Base-by-base conservation (phyloP, 352 stramenopile genomes). In the Phytophthora megakarya region DNA sequence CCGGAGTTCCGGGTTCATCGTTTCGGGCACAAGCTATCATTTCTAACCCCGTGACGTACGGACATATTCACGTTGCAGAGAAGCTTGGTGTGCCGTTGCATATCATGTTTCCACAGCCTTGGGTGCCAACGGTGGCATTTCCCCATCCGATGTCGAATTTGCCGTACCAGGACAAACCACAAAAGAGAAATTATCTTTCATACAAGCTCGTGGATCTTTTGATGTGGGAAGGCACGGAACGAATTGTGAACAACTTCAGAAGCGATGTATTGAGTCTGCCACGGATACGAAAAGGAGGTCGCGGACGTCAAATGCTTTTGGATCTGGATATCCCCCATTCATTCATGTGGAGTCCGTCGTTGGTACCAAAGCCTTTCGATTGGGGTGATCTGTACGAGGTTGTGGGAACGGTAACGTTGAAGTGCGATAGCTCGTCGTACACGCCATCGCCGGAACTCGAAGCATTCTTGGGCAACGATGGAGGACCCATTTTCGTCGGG, bases 71-170 rank as follows among this genome's bases (percentile, higher is more conserved):
- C 67, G 90, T 97, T 6, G 92, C 90, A 1, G 93, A 98, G 68
- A 84, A 84, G 23, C 76, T 98, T 9, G 88, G 82, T 3, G 88
- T 97, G 25, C 91, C 92, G 15, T 64, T 97, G 45, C 93, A 98
- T 76, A 95, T 98, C 52, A 96, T 98, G 88, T 97, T 97, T 49
- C 86, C 88, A 3, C 84, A 97, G 67, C 91, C 90, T 16, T 97
- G 89, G 86, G 75, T 76, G 1, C 87, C 87, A 7, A 97, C 92
- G 2, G 69, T 81, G 37, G 76, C 70, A n/a, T 98, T 97, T 67
- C 89, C 91, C 1, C 91, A 98, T 58, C 93, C 92, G 2, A 82
- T 98, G 42, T 78, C 81, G 28, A 91, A 89, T 11, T 42, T 96
- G 56, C 61, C 69, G 28, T 97, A 97, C 68, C 67, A 77, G 3